These are phyloP conservation scores for Pleodorina starrii DNA, from an alignment of 139 green algal genomes.

Conservation along the genomic window DNA sequence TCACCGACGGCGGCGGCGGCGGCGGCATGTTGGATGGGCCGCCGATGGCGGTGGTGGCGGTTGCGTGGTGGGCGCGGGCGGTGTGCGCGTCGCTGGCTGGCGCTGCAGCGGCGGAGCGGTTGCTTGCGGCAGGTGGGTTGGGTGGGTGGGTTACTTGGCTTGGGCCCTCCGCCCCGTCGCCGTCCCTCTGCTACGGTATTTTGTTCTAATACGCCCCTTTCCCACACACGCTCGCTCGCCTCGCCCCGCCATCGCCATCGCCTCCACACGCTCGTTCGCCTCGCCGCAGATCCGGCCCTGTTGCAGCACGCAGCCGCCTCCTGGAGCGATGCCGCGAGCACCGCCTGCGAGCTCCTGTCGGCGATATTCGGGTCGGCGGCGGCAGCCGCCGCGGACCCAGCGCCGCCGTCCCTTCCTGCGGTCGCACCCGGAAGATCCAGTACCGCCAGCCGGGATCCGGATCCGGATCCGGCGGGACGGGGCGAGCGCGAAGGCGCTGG, in stretches of 20 bases:
- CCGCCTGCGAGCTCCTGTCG: slow-evolving; percentile 19
- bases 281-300: slow-evolving; percentile 19
- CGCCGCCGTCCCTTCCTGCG: neutral
- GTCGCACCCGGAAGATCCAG: neutral
- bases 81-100: slow-evolving; percentile 3
- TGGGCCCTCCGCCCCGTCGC: neutral
- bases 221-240: neutral
- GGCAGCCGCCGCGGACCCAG: neutral
- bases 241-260: neutral
- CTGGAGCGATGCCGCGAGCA: slow-evolving; percentile 43
- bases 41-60: neutral
- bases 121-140: slow-evolving; percentile 38
- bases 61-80: slow-evolving; percentile 14
- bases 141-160: neutral
- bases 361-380: neutral
- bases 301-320: slow-evolving; percentile 10
- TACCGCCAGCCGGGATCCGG: neutral
- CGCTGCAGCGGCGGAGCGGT: slow-evolving; percentile 28
- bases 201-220: neutral
- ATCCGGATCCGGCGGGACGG: neutral
- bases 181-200: neutral
- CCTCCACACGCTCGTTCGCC: neutral
- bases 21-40: neutral
- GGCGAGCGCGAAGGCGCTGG: neutral
- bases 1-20: neutral